Base-by-base conservation (phyloP, 2,329 filamentous ascomycete genomes). In the Epicoccum nigrum region DNA sequence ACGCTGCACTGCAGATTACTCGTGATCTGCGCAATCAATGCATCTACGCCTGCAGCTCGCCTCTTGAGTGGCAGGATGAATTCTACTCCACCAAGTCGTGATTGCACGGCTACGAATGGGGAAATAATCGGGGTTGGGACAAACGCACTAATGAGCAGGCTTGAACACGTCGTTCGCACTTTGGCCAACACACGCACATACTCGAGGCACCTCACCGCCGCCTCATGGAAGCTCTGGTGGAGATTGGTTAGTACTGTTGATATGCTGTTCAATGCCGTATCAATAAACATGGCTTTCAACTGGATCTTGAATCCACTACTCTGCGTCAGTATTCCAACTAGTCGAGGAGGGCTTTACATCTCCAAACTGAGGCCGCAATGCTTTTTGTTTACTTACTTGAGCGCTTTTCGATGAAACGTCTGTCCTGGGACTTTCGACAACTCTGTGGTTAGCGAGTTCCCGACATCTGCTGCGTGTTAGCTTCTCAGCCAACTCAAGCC, bases 201-300 rank as follows among this genome's bases (percentile, higher is more conserved):
- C 54, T 80, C 76, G 59, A 85, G 83, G 71, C 82, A 82, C 75
- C 93, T 95, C 75, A 84, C 85, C 7, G 90, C 92, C 6, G 89
- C 86, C 70, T 95, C 90, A 15, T 78, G 65, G 63, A 97, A 93
- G 25, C 85, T 86, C n/a, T 81, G 80, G 64, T 87, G 83, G 3
- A 97, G 76, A 61, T 94, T 96, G n/a, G 76, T 72, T 4, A 93
- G 77, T 11, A 94, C 88, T 0, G 86, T 89, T 4, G 70, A 60
- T 7, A 82, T 69, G 3, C 85, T 83, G 75, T 97, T 97, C 77
- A 93, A 86, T 3, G 80, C 74, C 4, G 89, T 89, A 70, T 95
- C 91, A 63, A 90, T 87, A 70, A 91, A 89, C 86, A 95, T 92
- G 41, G 85, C 79, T 63, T 94, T 89, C 43, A 92, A 86, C 69